A percentile compares a stretch with the other conserved stretches of the same genome.
Conservation (phyloP, 1,139 yeast genomes). For the Eremothecium coryli region DNA sequence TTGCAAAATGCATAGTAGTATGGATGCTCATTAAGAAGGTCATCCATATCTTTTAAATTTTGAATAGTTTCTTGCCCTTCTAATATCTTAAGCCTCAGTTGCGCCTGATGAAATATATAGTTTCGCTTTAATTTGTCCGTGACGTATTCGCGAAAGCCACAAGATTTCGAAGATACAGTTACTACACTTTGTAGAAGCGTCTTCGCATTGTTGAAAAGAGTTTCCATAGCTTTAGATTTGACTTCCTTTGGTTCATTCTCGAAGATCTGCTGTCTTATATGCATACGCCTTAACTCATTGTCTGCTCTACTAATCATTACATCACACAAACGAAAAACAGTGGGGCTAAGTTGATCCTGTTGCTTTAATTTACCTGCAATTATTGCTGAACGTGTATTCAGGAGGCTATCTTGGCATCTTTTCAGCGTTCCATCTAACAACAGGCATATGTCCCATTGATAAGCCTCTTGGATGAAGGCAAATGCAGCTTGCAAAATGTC, state of each 20-base stretch:
- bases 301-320: constrained; percentile 20
- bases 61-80: too few species aligned
- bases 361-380: constrained; percentile 10
- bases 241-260: constrained; percentile 1
- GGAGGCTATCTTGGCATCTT: constrained; percentile 12
- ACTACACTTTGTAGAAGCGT: constrained; percentile 20
- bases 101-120: constrained; percentile 23
- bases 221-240: constrained; percentile 10
- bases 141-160: constrained; percentile 27
- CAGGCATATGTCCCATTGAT: constrained; percentile 21
- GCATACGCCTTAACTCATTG: constrained; percentile 21
- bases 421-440: constrained; percentile 15
- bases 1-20: too few species aligned
- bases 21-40: too few species aligned
- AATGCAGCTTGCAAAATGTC: constrained; percentile 13
- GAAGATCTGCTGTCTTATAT: constrained; percentile 10
- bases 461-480: constrained; percentile 1
- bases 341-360: constrained; percentile 16
- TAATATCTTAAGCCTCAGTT: too few species aligned
- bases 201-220: constrained; percentile 22
- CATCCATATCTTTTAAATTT: too few species aligned
- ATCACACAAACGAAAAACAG: constrained; percentile 25
- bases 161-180: constrained; percentile 21
- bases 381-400: constrained; percentile 13
- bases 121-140: constrained; percentile 27